These are phyloP conservation scores for Boletus fagicola DNA, from an alignment of 768 basidiomycete species.

Conservation along the genomic window DNA sequence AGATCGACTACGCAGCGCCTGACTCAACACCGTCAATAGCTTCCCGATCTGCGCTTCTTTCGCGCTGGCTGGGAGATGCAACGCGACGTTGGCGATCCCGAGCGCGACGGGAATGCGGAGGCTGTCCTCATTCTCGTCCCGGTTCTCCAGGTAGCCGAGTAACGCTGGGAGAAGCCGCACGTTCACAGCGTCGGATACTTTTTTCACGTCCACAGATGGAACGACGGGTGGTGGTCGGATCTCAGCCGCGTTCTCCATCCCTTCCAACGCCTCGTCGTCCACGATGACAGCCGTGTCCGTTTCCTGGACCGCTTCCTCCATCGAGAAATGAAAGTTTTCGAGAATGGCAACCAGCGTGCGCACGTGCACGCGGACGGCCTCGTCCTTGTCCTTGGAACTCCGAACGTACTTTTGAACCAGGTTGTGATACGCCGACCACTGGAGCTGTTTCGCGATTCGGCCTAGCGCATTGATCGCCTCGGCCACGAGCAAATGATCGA, in stretches of 20 bases:
- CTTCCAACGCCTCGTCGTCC: conserved; percentile 30
- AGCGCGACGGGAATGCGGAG: conserved; percentile 86
- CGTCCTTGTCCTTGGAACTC: conserved; percentile 62
- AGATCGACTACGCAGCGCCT: conserved; percentile 88
- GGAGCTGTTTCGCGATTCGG: conserved; percentile 68
- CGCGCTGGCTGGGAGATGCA: conserved; percentile 64
- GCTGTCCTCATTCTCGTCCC: conserved; percentile 79
- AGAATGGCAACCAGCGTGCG: conserved; percentile 80
- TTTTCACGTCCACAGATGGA: conserved; percentile 23
- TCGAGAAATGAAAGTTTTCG: conserved; percentile 88
- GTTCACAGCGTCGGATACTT: conserved; percentile 75
- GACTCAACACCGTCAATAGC: conserved; percentile 81
- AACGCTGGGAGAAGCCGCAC: conserved; percentile 74
- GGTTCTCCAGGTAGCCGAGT: conserved; percentile 76
- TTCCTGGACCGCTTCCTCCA: conserved; percentile 55
- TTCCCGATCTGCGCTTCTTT: conserved; percentile 70
- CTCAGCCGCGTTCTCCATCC: conserved; percentile 24
- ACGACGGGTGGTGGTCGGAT: background rate
- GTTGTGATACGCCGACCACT: conserved; percentile 82
- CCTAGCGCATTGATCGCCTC: conserved; percentile 84
- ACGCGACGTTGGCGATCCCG: conserved; percentile 82
- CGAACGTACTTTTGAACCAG: conserved; percentile 81
- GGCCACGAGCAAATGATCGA: conserved; percentile 86
- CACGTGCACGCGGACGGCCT: conserved; percentile 77
- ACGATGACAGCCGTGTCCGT: conserved; percentile 28